Base-by-base conservation (phyloP, 2,329 filamentous ascomycete species). In the Exutisphaerella laricina region DNA sequence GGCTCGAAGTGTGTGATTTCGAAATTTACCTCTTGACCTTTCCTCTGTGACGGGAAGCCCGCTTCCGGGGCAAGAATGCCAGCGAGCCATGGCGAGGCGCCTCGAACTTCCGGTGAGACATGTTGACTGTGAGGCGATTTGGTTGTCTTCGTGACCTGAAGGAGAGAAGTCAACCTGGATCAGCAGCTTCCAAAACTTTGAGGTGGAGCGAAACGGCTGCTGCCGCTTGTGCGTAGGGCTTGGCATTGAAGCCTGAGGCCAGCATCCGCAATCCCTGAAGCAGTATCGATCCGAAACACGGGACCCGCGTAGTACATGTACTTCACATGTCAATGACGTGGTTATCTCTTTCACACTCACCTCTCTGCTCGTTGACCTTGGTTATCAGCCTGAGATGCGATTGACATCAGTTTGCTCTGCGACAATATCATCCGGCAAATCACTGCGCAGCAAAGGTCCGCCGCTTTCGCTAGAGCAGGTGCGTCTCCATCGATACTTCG, bases 21-120 rank as follows among this genome's bases (percentile, higher is more conserved):
- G n/a, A n/a, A 6, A 41, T 29, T 26, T 78, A 94, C 88, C 84
- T 88, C 88, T 96, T 96, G 71, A 96, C 90, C 81, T 94, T 94
- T 72, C 90, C 90, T 65, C 90, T 79, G 77, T 97, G 89, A 67
- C 89, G 82, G 72, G 88, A 80, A 66, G 88, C 88, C 69, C 90
- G 84, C 88, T 96, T 96, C 55, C 71, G 68, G 55, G 71, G 71
- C 65, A 73, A 64, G 68, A 71, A 74, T 46, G 70, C 70, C 68
- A 97, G 60, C 58, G 70, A 73, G 51, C 90, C 92, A 78, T 97
- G 90, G 71, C 90, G 85, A 69, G 89, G 89, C 70, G 89, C 89
- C 81, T 94, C 80, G 73, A 76, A 82, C 72, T 82, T 82, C 65
- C 77, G 71, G 74, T 82, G 79, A 68, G 70, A 73, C 70, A 73